Evolutionary conservation across 2,329 filamentous ascomycete species (phyloP), one percentile per base, ranked within the genome.

Genomic region (Rhytidhysteron rufulum): DNA sequence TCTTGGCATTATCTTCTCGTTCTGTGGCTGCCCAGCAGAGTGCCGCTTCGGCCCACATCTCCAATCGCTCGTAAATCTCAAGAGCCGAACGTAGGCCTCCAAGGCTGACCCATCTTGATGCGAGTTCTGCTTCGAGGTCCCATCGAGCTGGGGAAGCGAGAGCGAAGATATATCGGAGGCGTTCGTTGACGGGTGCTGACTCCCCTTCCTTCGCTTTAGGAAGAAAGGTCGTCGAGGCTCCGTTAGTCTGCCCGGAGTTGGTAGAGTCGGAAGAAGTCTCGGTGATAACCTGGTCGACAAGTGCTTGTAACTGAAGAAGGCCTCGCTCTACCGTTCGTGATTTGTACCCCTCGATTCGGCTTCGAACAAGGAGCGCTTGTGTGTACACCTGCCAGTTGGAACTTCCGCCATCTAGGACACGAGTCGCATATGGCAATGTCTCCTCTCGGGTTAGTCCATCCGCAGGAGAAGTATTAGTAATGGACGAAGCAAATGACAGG

Each of bases 381-480:
- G 93, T 96, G 61, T 97, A 97, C 24, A 96, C 84, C 63, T 97
- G 93, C 93, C 93, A 98, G 64, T 97, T 98, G 1, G 88, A 91
- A 33, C 86, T 86, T 51, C 91, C 90, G 45, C 93, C 89, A 7
- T 86, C 79, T 2, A 98, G 75, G 0, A 97, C 93, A 30, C 93
- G 81, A 2, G 83, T 85, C 1, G 93, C 93, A 60, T 91, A 98
- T 0, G 93, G 93, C 1, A 95, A 68, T 4, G 95, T 91, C 60
- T 97, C 88, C 66, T 97, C 90, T n/a, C 89, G 78, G 0, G 90
- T 97, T 1, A 98, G 72, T 0, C 86, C 84, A 60, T 97, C 85
- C 1, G 82, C 75, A 0, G 93, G 89, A 0, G 89, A 85, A 0
- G 87, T 89, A 57, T 97, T 95, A 45, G 86, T 94, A 44, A 97